Base-by-base conservation (phyloP, 2,329 filamentous ascomycete species). In the Pyrenochaeta sp. region DNA sequence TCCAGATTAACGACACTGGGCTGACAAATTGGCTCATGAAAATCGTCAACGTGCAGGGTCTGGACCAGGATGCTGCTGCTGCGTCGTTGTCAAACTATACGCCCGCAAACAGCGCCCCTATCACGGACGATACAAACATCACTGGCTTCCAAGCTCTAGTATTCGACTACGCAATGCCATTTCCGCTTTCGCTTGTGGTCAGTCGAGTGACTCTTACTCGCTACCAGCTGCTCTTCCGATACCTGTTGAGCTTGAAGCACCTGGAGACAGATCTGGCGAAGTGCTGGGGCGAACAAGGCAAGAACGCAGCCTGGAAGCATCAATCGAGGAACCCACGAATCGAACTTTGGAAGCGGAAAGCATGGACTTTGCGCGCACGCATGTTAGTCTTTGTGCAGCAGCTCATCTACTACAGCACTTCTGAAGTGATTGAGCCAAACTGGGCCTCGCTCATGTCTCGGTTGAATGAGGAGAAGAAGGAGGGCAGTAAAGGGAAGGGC, bases 321-420 rank as follows among this genome's bases (percentile, higher is more conserved):
- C 87, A 84, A 58, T 90, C 88, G 15, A 83, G 85, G 4, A 84
- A 86, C 55, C 81, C 81, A 31, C 81, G 82, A 20, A 81, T 97
- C 9, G 93, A 96, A 72, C 82, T 88, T 41, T 97, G 92, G 91
- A 99, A 99, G 71, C 84, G 92, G 27, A 82, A 90, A 20, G 90
- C 93, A 0, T 97, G 90, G 87, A 96, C 90, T 3, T 74, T 99
- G 44, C 84, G 94, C 22, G 90, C 92, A 3, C 84, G 94, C 34
- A 99, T 99, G 94, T 79, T 97, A 7, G 90, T 96, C 7, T 99
- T 97, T 65, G 90, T 97, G 2, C 94, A 99, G 72, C 94, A 99
- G 69, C 79, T 97, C 24, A 81, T 96, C 5, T 99, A 97, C 72
- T 99, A 96, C 69, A 97, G 91, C 73, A 97, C 94, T 0, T 86